Evolutionary conservation across 805 yeast species (phyloP).

Genomic region (Candida xiaguanensis): DNA sequence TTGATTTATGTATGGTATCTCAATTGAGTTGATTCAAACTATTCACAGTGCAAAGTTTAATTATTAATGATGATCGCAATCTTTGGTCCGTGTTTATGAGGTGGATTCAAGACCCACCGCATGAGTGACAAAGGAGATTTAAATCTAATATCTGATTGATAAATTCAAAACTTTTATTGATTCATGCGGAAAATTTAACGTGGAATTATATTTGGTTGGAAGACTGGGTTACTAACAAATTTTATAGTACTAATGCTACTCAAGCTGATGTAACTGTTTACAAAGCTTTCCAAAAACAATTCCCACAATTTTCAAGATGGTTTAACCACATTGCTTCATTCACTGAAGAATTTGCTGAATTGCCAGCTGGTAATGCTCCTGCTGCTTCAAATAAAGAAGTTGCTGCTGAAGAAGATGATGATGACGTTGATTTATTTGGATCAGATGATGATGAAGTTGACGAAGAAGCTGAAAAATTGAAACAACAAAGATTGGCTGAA

Average conservation of each 20-base stretch:
- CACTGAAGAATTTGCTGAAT: slow-evolving; percentile 75
- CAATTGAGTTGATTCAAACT: background rate
- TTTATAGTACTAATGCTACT: slow-evolving; percentile 72
- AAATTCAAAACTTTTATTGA: background rate
- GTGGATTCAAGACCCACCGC: slow-evolving; percentile 93
- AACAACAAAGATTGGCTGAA: slow-evolving; percentile 96
- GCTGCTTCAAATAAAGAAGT: slow-evolving; percentile 53
- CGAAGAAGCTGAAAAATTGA: slow-evolving; percentile 94
- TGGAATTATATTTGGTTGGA: no score
- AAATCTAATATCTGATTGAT: slow-evolving; percentile 24
- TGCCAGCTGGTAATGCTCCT: slow-evolving; percentile 76
- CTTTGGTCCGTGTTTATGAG: slow-evolving; percentile 97
- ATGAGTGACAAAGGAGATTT: slow-evolving; percentile 72
- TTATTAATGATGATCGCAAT: slow-evolving; percentile 58
- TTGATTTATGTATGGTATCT: background rate
- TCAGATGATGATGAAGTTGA: slow-evolving; percentile 92
- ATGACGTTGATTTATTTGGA: slow-evolving; percentile 90
- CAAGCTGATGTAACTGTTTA: slow-evolving; percentile 94
- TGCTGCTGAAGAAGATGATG: slow-evolving; percentile 75
- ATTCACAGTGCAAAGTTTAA: background rate
- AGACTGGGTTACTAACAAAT: slow-evolving; percentile 8
- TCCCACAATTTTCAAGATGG: slow-evolving; percentile 97
- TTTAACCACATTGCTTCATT: slow-evolving; percentile 96
- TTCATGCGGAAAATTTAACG: no score
- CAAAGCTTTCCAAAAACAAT: slow-evolving; percentile 89